Evolutionary conservation across 805 yeast species (phyloP).

Genomic region (Maudiozyma turicensis): DNA sequence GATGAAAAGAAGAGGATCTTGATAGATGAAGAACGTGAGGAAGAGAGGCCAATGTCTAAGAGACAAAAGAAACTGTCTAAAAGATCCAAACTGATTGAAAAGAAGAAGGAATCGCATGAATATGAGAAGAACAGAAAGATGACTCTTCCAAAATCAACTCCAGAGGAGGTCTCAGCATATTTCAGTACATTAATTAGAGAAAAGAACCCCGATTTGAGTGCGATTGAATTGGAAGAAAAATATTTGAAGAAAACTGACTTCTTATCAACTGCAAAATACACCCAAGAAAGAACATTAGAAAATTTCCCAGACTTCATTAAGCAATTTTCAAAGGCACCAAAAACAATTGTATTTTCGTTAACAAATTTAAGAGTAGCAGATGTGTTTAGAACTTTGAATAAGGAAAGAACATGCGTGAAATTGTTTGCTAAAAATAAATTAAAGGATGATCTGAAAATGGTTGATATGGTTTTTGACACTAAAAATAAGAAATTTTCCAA

Average conservation of each 20-base stretch:
- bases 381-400: conserved; percentile 52
- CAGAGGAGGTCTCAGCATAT: conserved; percentile 57
- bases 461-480: conserved; percentile 15
- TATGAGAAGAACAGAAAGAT: conserved; percentile 51
- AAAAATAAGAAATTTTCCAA: conserved; percentile 5
- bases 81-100: conserved; percentile 41
- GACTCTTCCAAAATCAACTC: conserved; percentile 41
- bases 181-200: conserved; percentile 53
- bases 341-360: conserved; percentile 46
- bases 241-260: conserved; percentile 49
- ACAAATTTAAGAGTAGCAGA: conserved; percentile 88
- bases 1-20: conserved; percentile 8
- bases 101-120: conserved; percentile 60
- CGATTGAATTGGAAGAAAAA: conserved; percentile 62
- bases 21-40: conserved; percentile 5
- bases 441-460: conserved; percentile 41
- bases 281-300: conserved; percentile 42
- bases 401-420: conserved; percentile 50
- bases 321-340: conserved; percentile 37
- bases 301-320: conserved; percentile 48
- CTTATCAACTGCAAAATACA: conserved; percentile 52
- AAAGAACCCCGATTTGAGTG: conserved; percentile 56
- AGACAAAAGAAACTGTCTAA: conserved; percentile 25
- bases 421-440: conserved; percentile 67
- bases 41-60: conserved; percentile 20